Conservation (phyloP, 805 yeast genomes). For the Komagataella phaffii region DNA sequence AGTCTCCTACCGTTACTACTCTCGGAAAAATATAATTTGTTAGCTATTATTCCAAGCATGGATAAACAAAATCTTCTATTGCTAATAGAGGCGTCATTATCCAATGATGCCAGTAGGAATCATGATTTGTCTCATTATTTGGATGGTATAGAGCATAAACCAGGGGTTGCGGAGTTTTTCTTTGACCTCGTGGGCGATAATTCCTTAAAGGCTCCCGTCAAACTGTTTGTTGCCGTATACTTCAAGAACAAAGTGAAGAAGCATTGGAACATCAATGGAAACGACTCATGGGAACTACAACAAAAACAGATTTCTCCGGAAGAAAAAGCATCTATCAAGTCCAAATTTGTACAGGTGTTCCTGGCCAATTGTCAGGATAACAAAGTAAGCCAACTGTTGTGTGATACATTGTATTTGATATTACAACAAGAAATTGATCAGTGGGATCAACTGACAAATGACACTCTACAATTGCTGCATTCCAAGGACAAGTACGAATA, state of each 20-base stretch:
- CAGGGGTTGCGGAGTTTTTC: conserved; percentile 30
- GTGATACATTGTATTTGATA: conserved; percentile 43
- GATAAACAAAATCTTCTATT: conserved; percentile 29
- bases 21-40: not conserved
- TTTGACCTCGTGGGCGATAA: conserved; percentile 27
- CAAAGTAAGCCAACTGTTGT: conserved; percentile 39
- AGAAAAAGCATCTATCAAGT: conserved; percentile 57
- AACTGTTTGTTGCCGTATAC: conserved; percentile 68
- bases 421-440: conserved; percentile 24
- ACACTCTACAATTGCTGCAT: conserved; percentile 30
- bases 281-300: conserved; percentile 8
- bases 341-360: conserved; percentile 47
- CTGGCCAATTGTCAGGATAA: conserved; percentile 25
- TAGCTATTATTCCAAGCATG: conserved; percentile 13
- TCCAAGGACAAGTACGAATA: conserved; percentile 26
- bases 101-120: conserved; percentile 27
- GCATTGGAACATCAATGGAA: conserved; percentile 38
- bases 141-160: conserved; percentile 23
- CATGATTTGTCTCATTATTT: conserved; percentile 30
- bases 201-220: conserved; percentile 30
- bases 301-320: conserved; percentile 19
- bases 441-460: conserved; percentile 43
- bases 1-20: not conserved
- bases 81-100: conserved; percentile 34
- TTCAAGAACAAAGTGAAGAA: conserved; percentile 62